Conservation (phyloP, 257 asterid species). For the Oldenlandia corymbosa region DNA sequence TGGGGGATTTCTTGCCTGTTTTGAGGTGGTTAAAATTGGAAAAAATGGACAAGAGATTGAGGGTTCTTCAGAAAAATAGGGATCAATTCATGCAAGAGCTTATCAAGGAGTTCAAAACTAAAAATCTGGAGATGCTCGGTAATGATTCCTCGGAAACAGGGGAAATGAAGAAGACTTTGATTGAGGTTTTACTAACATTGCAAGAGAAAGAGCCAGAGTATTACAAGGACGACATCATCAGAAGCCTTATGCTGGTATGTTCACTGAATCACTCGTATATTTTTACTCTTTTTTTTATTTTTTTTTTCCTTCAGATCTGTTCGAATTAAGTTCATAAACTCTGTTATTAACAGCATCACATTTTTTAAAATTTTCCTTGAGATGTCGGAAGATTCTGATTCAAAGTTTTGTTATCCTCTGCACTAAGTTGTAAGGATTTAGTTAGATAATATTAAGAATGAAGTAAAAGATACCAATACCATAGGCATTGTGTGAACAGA, state of each 20-base stretch:
- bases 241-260: slow-evolving; percentile 26
- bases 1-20: slow-evolving; percentile 26
- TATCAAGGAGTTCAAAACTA: slow-evolving; percentile 8
- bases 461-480: too few relatives aligned
- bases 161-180: slow-evolving; percentile 15
- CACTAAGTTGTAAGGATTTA: too few relatives aligned
- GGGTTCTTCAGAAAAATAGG: slow-evolving; percentile 7
- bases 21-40: slow-evolving; percentile 21
- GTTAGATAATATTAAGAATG: too few relatives aligned
- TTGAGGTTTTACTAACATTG: slow-evolving; percentile 25
- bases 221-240: slow-evolving; percentile 25
- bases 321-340: too few relatives aligned
- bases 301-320: not conserved
- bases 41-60: slow-evolving; percentile 18
- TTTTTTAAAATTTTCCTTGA: not conserved
- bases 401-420: too few relatives aligned
- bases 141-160: not conserved
- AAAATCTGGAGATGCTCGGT: not conserved
- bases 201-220: slow-evolving; percentile 27
- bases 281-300: not conserved
- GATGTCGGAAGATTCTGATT: not conserved
- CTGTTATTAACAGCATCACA: too few relatives aligned
- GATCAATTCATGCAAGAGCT: slow-evolving; percentile 17
- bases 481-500: too few relatives aligned
- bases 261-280: too few relatives aligned